Evolutionary conservation across 495 filamentous ascomycete species (phyloP), one percentile per base, ranked within the genome.

Genomic region (Rostrohypoxylon terebratum): DNA sequence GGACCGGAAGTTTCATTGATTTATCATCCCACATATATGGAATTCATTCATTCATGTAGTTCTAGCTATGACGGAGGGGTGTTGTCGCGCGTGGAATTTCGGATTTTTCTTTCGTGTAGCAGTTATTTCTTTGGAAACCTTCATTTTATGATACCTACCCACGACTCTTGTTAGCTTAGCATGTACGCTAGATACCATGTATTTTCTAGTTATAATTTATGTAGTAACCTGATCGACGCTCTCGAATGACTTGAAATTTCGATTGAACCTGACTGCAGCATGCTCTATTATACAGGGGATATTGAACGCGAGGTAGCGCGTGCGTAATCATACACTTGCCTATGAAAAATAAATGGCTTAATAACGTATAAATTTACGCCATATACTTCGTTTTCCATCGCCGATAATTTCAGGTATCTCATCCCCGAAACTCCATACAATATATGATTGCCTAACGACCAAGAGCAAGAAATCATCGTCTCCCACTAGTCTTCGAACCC

Each of bases 391-490:
- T n/a, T 40, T 28, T 0, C 57, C 23, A 2, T 69, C 61, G 1
- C 48, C 13, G n/a, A 33, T 38, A 38, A 50, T 66, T 5, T 31
- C 57, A 9, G 68, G 59, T 63, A 78, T 69, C 4, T 68, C 74
- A 16, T 76, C 53, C 0, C 60, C 71, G 16, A 78, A 78, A 64
- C 71, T 73, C 47, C 75, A 73, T 36, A 68, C 69, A 8, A 68
- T 73, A 25, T 77, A 78, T 20, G 66, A 75, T 18, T 65, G 65
- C n/a, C 64, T 47, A 38, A 69, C 66, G 10, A 78, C 62, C 16
- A 74, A 51, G 31, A 78, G 20, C 13, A 78, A 28, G 21, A 78
- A 78, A n/a, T 78, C 71, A 33, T 76, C 76, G 9, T 78, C 76
- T 33, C 76, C 74, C 16, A 75, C 74, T 8, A 78, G 23, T 23